phyloP scores from a whole-genome alignment of 345 rosid genomes.

The Dipteronia dyeriana region DNA sequence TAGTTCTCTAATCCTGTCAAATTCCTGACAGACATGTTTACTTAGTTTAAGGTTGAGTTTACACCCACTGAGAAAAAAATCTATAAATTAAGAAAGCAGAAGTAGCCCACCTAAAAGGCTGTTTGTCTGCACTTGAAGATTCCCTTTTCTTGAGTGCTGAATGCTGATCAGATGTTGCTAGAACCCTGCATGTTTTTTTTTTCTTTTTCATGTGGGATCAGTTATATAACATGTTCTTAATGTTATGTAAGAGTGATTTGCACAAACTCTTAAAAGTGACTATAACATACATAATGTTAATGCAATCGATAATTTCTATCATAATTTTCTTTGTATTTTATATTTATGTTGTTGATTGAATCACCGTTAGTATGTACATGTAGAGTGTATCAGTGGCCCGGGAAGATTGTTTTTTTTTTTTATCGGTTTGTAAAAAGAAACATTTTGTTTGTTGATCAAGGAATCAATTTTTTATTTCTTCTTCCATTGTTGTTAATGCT shows the following conservation, averaged over 20 bases:
- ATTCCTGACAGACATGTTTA: constrained; percentile 38
- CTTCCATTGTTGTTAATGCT: constrained; percentile 13
- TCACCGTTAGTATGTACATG: neutral
- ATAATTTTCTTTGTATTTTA: too few species aligned
- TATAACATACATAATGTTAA: too few species aligned
- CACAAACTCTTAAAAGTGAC: too few species aligned
- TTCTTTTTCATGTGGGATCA: too few species aligned
- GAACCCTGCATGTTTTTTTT: too few species aligned
- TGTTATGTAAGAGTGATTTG: too few species aligned
- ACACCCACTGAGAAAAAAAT: constrained; percentile 36
- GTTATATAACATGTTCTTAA: too few species aligned
- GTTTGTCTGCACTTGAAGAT: constrained; percentile 32
- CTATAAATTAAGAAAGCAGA: neutral
- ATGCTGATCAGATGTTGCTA: too few species aligned
- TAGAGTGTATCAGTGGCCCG: neutral
- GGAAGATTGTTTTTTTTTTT: neutral
- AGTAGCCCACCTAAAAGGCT: constrained; percentile 24
- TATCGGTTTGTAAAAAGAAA: constrained; percentile 7
- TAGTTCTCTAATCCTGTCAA: constrained; percentile 37
- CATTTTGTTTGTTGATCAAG: constrained; percentile 1
- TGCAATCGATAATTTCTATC: too few species aligned
- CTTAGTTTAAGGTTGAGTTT: constrained; percentile 44
- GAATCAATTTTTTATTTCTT: neutral
- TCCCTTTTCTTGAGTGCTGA: constrained; percentile 4
- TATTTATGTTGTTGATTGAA: neutral